A percentile compares a stretch with the other conserved stretches of the same genome.
phyloP scores from a whole-genome alignment of 1,139 yeast genomes.

The Casaregolazyma lundiana region DNA sequence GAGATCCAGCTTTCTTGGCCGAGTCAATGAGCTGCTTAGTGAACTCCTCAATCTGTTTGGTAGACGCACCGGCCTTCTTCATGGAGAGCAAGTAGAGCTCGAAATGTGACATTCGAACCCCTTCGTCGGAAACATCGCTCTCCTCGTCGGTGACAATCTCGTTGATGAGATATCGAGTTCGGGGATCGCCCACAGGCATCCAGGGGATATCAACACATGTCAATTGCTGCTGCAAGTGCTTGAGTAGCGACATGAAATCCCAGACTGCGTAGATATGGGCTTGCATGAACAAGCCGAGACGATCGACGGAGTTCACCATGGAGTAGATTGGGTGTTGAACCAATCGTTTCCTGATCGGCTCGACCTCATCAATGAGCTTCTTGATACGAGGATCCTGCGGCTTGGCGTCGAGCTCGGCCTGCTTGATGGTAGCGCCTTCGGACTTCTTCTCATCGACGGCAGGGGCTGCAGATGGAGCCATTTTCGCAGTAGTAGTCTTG shows the following conservation, averaged over 20 bases:
- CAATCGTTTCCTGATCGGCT: conserved; percentile 18
- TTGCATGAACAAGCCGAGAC: conserved; percentile 18
- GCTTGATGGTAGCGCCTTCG: background rate
- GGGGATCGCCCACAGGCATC: conserved; percentile 23
- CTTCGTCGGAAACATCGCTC: conserved; percentile 21
- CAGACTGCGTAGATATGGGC: conserved; percentile 23
- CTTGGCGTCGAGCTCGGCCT: conserved; percentile 2
- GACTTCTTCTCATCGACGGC: background rate
- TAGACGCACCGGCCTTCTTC: conserved; percentile 21
- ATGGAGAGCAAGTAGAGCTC: conserved; percentile 20
- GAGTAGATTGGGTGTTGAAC: conserved; percentile 21
- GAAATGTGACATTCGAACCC: conserved; percentile 22
- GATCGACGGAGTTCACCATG: conserved; percentile 20
- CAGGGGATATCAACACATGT: conserved; percentile 22
- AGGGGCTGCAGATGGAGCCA: background rate
- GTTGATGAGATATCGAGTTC: conserved; percentile 21
- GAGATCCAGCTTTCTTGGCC: background rate
- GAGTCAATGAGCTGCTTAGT: conserved; percentile 13
- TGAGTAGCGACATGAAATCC: conserved; percentile 23
- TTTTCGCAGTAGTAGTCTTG: background rate
- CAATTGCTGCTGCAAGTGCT: conserved; percentile 19
- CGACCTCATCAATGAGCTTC: conserved; percentile 18
- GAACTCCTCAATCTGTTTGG: conserved; percentile 17
- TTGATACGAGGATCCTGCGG: conserved; percentile 15
- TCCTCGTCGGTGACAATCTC: conserved; percentile 24